These are phyloP conservation scores for Licmophora abbreviata DNA, from an alignment of 108 stramenopile species.

Conservation along the genomic window DNA sequence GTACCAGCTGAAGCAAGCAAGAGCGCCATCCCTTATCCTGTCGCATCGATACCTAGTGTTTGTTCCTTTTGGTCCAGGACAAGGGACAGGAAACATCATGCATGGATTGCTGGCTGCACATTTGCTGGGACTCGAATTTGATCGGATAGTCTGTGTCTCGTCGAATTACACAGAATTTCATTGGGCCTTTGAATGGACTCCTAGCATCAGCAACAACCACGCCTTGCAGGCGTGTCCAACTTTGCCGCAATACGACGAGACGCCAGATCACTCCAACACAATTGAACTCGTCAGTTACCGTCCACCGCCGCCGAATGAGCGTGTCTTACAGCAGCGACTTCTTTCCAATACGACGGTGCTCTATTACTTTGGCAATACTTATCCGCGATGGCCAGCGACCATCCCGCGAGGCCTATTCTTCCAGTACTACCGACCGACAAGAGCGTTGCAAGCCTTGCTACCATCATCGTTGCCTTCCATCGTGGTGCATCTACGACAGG, in stretches of 20 bases:
- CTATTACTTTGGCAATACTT: constrained; percentile 24
- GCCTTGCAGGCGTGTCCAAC: neutral
- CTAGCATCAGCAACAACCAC: neutral
- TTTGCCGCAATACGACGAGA: too few species aligned
- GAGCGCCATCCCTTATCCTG: too few species aligned
- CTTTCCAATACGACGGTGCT: constrained; percentile 1
- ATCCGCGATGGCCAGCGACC: constrained; percentile 34
- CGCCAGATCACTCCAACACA: neutral
- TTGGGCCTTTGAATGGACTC: constrained; percentile 6
- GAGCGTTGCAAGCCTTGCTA: constrained; percentile 9
- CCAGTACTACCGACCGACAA: constrained; percentile 14
- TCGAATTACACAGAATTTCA: constrained; percentile 7
- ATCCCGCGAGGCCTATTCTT: constrained; percentile 12
- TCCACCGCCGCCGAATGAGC: constrained; percentile 18
- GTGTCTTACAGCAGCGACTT: constrained; percentile 15
- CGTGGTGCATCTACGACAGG: constrained; percentile 40
- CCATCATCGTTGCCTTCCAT: constrained; percentile 13
- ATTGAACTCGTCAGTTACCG: constrained; percentile 7
- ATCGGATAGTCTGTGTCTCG: constrained; percentile 34
- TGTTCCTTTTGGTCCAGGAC: too few species aligned
- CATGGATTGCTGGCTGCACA: constrained; percentile 37
- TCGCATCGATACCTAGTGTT: too few species aligned
- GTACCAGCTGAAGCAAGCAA: too few species aligned
- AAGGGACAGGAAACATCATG: constrained; percentile 41
- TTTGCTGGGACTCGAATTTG: constrained; percentile 32